Base-by-base conservation (phyloP, 352 stramenopile species). In the Globisporangium iwayamae region DNA sequence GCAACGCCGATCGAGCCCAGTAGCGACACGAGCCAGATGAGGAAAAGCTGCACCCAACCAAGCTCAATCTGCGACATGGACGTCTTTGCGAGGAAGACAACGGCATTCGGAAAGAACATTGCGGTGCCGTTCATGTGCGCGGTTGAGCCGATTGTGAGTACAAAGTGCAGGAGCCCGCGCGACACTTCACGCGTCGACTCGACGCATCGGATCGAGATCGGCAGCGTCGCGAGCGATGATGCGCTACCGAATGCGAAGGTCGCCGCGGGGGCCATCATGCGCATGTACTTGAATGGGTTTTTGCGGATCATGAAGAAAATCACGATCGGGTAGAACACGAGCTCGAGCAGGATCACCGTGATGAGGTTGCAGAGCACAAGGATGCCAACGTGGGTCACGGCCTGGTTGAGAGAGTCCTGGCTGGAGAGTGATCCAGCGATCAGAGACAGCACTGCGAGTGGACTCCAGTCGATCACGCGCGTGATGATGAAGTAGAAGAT, bases 91-190 rank as follows among this genome's bases (percentile, higher is more conserved):
- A 93, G 70, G 62, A 90, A 93, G 13, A 93, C 71, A 8, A 93
- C 60, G 9, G 82, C 79, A 22, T 72, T 83, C 0, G 81, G 81
- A 62, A 88, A 93, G 61, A 86, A 87, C 64, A 91, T 85, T 13
- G 82, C 83, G 34, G 75, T 82, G 67, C 84, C 84, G 62, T 93
- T 90, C 78, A 90, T 93, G 73, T 93, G 80, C 39, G 83, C 70
- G 3, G 75, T 89, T 34, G 71, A 80, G 13, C 84, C 84, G 56
- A 93, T 83, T 9, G 84, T 90, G 38, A 93, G 43, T 32, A 93
- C 78, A 56, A 93, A 93, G 43, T 82, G 73, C 41, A 80, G 47
- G 5, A 93, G 65, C 25, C 70, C 75, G 14, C 75, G 74, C 16
- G 82, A 81, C 41, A 90, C 78, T 51, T 89, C 78, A 2, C 72